Conservation (phyloP, 2,329 filamentous ascomycete species). For the Xylariales sp. region DNA sequence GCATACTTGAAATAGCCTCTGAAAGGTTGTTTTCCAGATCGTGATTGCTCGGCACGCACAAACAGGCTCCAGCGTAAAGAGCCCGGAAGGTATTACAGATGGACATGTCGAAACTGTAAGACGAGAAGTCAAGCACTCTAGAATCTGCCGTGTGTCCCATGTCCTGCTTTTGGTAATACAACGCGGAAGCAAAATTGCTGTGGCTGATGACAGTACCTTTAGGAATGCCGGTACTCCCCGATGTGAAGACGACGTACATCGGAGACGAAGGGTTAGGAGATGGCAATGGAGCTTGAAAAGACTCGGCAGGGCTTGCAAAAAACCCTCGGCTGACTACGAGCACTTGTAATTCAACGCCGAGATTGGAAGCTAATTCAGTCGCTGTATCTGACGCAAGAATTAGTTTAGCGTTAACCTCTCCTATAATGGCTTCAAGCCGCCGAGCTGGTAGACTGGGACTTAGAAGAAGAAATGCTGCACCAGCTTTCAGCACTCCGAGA, state of each 20-base stretch:
- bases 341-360: no score
- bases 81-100: slow-evolving; percentile 7
- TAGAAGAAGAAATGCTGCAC: neutral
- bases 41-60: neutral
- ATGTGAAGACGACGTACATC: neutral
- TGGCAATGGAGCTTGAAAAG: no score
- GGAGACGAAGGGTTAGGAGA: no score
- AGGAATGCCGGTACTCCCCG: neutral
- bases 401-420: no score
- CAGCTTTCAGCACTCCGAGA: slow-evolving; percentile 2
- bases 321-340: no score
- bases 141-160: neutral
- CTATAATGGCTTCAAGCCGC: no score
- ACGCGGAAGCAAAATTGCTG: neutral
- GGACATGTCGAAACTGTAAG: neutral
- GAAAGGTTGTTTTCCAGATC: neutral
- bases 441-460: no score
- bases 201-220: neutral
- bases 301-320: no score
- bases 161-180: neutral
- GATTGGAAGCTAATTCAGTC: no score
- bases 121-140: neutral
- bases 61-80: neutral
- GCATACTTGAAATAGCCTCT: neutral
- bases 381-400: no score